These are phyloP conservation scores for Termitomyces bulborhizus DNA, from an alignment of 768 basidiomycete genomes.

Conservation along the genomic window DNA sequence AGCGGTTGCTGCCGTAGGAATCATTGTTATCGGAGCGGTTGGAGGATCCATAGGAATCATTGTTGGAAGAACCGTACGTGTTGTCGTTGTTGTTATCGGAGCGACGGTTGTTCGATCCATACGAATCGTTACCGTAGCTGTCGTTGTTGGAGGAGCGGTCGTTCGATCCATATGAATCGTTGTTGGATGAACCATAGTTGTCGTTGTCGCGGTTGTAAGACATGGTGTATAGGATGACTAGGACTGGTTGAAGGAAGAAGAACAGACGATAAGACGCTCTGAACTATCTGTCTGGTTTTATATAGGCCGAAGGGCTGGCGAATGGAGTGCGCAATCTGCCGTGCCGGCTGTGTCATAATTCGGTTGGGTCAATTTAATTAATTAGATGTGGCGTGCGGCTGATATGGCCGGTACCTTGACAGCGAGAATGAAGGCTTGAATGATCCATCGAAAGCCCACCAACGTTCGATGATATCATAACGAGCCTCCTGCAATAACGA, in stretches of 20 bases:
- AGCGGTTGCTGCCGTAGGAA: slow-evolving; percentile 10
- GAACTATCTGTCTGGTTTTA: background rate
- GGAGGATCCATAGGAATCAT: slow-evolving; percentile 19
- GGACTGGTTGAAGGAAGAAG: background rate
- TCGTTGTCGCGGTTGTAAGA: slow-evolving; percentile 2
- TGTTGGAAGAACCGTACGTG: slow-evolving; percentile 22
- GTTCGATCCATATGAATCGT: slow-evolving; percentile 18
- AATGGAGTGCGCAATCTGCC: background rate
- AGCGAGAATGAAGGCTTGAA: slow-evolving; percentile 4
- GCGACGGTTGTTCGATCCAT: slow-evolving; percentile 14
- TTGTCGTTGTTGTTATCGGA: slow-evolving; percentile 8
- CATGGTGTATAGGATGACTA: background rate
- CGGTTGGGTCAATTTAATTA: background rate
- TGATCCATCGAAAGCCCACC: background rate
- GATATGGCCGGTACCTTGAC: slow-evolving; percentile 5
- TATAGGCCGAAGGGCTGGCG: background rate
- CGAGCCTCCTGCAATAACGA: no score
- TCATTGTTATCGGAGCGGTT: slow-evolving; percentile 16
- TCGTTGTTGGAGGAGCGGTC: slow-evolving; percentile 13
- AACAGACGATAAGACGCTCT: background rate
- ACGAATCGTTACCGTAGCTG: slow-evolving; percentile 17
- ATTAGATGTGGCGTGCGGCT: slow-evolving; percentile 7
- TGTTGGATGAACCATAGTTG: slow-evolving; percentile 22
- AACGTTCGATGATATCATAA: background rate
- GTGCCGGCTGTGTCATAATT: background rate